phyloP scores from a whole-genome alignment of 148 eudicot genomes.

The Fallopia convolvulus region DNA sequence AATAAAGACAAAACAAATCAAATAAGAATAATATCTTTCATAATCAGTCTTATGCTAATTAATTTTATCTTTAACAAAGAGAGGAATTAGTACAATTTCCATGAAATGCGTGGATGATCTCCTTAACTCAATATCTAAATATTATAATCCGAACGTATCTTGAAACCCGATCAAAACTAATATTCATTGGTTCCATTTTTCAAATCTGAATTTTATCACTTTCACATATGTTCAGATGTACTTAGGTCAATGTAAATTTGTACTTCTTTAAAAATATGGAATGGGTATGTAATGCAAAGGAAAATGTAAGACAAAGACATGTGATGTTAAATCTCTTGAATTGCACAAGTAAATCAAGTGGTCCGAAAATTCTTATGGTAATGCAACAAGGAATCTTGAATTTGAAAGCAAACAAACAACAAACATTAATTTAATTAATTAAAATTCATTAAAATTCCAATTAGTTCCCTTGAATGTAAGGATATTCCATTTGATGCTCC shows the following conservation, averaged over 20 bases:
- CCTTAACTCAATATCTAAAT: neutral
- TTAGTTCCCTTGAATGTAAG: too few species aligned
- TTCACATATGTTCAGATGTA: neutral
- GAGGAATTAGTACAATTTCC: neutral
- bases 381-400: neutral
- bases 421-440: neutral
- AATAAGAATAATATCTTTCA: slow-evolving; percentile 4
- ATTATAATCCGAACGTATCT: neutral
- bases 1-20: slow-evolving; percentile 1
- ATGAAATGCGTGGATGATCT: slow-evolving; percentile 7
- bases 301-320: too few species aligned
- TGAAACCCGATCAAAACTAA: neutral
- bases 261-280: neutral
- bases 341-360: neutral
- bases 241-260: neutral
- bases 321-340: too few species aligned
- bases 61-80: neutral
- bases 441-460: too few species aligned
- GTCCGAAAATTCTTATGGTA: neutral
- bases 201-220: neutral
- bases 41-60: slow-evolving; percentile 1
- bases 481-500: too few species aligned
- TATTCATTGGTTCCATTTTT: neutral
- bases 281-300: neutral
- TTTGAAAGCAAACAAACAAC: neutral